phyloP scores from a whole-genome alignment of 176 grass and related monocot species.

The Pharus latifolius region DNA sequence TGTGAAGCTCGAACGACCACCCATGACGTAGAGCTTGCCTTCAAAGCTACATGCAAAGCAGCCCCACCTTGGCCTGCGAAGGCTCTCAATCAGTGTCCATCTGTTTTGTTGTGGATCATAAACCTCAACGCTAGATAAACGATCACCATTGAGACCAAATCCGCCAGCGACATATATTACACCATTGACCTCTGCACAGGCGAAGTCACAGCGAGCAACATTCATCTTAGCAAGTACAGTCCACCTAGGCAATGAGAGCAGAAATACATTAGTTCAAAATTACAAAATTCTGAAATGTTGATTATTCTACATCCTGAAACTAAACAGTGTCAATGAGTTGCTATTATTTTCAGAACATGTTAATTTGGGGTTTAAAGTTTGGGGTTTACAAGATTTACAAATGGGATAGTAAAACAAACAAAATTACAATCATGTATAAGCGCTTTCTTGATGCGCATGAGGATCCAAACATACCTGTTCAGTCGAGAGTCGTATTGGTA shows the following conservation, averaged over 20 bases:
- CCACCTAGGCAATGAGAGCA: conserved; percentile 50
- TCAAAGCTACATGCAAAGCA: conserved; percentile 78
- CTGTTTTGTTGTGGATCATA: conserved; percentile 58
- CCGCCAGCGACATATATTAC: conserved; percentile 79
- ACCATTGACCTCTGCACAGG: conserved; percentile 60
- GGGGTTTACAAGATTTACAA: too few relatives aligned
- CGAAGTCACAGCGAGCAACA: conserved; percentile 72
- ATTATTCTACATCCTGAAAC: background rate
- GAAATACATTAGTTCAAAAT: conserved; percentile 14
- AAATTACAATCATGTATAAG: background rate
- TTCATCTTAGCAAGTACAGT: conserved; percentile 69
- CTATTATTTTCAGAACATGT: background rate
- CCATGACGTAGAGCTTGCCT: conserved; percentile 84
- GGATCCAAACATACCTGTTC: conserved; percentile 47
- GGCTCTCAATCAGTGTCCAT: conserved; percentile 57
- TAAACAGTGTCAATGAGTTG: background rate
- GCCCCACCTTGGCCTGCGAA: conserved; percentile 72
- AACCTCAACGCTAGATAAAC: conserved; percentile 80
- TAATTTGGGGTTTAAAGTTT: background rate
- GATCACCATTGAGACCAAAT: conserved; percentile 55
- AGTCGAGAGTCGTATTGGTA: conserved; percentile 76
- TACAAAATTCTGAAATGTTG: background rate
- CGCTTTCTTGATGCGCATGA: background rate
- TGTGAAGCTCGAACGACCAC: conserved; percentile 82
- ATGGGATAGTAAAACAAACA: too few relatives aligned